Evolutionary conservation across 2,329 filamentous ascomycete species (phyloP), one percentile per base, ranked within the genome.

Genomic region (Cladosporium oxysporum): DNA sequence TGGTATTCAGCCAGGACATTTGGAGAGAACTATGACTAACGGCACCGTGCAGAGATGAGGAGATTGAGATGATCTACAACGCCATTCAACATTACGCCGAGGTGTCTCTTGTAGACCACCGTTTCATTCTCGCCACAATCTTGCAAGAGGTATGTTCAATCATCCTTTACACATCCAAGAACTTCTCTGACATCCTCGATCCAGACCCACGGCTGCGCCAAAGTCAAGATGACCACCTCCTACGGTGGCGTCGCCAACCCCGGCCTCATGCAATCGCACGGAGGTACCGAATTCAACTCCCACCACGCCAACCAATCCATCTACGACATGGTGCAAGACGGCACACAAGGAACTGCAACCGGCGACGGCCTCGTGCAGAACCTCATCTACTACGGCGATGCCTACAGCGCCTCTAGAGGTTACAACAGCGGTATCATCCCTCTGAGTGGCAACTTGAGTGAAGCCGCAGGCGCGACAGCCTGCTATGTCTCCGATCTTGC

Each of bases 401-500:
- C 66, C 21, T 84, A 83, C 72, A 76, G 72, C 63, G 82, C 79
- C 0, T 79, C 81, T 21, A 76, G 82, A 47, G 76, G 79, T n/a
- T 84, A 84, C 76, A 84, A 84, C 73, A 79, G 77, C 26, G 82
- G 82, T 18, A 70, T 69, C n/a, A 66, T 70, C 1, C 69, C 71
- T 7, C 67, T 66, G 11, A 75, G 72, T 62, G 76, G 74, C 33
- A 78, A 83, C 68, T 69, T 83, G 23, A 76, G 78, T 41, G 75
- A 78, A 57, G 76, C 83, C 5, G 80, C 79, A 41, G 77, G 82
- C 71, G 79, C 78, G 6, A 83, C 82, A 12, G 79, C 80, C 66
- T 85, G 83, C 76, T 86, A 86, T 71, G 77, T 79, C 26, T 79
- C 75, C 18, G 84, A 85, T 68, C 75, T 85, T 69, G 83, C 84